Base-by-base conservation (phyloP, 2,329 filamentous ascomycete species). In the Nothophoma quercina region DNA sequence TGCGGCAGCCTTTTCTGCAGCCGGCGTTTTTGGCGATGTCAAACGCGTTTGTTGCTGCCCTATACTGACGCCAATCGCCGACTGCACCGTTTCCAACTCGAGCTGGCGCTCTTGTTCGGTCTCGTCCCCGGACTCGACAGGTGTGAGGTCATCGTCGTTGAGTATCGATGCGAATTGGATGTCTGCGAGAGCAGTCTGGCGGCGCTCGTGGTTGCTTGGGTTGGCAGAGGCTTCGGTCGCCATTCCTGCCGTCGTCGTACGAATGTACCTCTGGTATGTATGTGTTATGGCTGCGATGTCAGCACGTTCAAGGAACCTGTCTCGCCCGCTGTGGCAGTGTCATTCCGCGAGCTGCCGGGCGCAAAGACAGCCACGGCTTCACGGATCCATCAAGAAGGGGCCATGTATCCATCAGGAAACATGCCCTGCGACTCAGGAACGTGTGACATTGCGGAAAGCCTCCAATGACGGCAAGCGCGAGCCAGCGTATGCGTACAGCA, bases 41-140 rank as follows among this genome's bases (percentile, higher is more conserved):
- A 86, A 75, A 34, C 81, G 78, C 41, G 79, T 83, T 67, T 87
- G 85, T 33, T 79, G 76, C 30, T 77, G 77, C 53, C 83, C 78
- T 56, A 87, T 85, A 64, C 84, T 86, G 62, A 87, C 77, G 2
- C 83, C 84, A 59, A 87, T 77, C 26, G 84, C 75, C 10, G 72
- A 75, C 44, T 75, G 71, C 13, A 70, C 76, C 55, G 78, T 74
- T 40, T 77, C 74, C 38, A 73, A 53, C 56, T 71, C 65, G 44
- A 73, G 55, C 26, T 51, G 56, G 22, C 58, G 51, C 45, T 69
- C 61, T 44, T 69, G 62, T 45, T 70, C 48, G 29, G 67, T 69
- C 38, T 79, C 66, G 41, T 79, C 78, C 21, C 79, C 78, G 43
- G 77, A 79, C 8, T 49, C 44, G 43, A 53, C 50, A 5, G 78